Evolutionary conservation across 73 alveolate species (phyloP).

Genomic region (Paramecium octaurelia): DNA sequence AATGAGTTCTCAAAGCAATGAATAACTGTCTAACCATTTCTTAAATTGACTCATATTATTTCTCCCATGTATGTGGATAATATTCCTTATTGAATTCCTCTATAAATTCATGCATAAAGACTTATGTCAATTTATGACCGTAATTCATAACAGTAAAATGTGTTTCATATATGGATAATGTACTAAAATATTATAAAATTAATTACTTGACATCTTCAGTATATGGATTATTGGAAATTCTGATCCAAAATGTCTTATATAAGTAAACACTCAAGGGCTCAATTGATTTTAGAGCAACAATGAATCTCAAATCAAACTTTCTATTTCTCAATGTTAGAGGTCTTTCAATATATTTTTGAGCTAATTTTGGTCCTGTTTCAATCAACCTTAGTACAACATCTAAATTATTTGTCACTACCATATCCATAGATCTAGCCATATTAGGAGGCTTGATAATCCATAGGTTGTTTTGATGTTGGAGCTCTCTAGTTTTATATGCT

Average conservation of each 20-base stretch:
- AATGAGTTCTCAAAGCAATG: constrained; percentile 38
- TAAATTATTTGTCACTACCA: constrained; percentile 82
- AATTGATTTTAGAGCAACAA: constrained; percentile 83
- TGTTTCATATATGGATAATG: constrained; percentile 85
- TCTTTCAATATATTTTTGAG: constrained; percentile 84
- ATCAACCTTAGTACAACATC: constrained; percentile 82
- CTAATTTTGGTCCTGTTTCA: constrained; percentile 97
- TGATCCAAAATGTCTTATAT: constrained; percentile 87
- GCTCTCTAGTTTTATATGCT: constrained; percentile 75
- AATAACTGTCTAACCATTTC: constrained; percentile 45
- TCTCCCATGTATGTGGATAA: constrained; percentile 26
- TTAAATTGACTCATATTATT: constrained; percentile 44
- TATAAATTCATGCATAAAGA: constrained; percentile 66
- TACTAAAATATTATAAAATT: constrained; percentile 49
- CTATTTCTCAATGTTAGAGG: constrained; percentile 74
- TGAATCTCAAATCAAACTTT: constrained; percentile 91
- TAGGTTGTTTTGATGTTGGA: constrained; percentile 77
- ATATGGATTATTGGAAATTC: constrained; percentile 86
- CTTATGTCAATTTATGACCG: constrained; percentile 70
- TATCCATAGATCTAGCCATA: constrained; percentile 93
- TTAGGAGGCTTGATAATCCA: constrained; percentile 95
- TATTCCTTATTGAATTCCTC: constrained; percentile 64
- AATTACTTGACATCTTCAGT: constrained; percentile 53
- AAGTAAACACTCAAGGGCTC: constrained; percentile 87
- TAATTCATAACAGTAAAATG: constrained; percentile 97